phyloP scores from a whole-genome alignment of 306 rosid species.

The Vigna reflexopilosa region DNA sequence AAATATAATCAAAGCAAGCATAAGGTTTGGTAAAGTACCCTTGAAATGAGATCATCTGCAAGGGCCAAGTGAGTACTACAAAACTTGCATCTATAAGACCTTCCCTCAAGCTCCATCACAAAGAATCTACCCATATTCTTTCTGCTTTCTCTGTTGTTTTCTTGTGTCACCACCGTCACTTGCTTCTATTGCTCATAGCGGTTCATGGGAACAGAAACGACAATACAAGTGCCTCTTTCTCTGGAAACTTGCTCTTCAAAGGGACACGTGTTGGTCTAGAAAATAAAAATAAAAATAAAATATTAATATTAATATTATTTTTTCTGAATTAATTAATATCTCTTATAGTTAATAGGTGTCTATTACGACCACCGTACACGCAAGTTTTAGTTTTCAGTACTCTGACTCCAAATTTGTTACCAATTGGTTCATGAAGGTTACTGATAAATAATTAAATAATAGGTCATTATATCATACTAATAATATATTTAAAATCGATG shows the following conservation, averaged over 20 bases:
- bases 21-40: constrained; percentile 48
- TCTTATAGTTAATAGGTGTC: too few relatives aligned
- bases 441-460: too few relatives aligned
- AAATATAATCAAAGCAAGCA: background rate
- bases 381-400: too few relatives aligned
- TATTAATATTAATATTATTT: too few relatives aligned
- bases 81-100: constrained; percentile 89
- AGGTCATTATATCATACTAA: too few relatives aligned
- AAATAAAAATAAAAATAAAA: too few relatives aligned
- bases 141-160: background rate
- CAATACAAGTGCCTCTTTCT: background rate
- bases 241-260: background rate
- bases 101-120: constrained; percentile 85
- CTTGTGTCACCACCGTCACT: constrained; percentile 12
- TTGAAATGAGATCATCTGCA: constrained; percentile 75
- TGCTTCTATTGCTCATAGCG: background rate
- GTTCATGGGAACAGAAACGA: background rate
- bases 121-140: constrained; percentile 76
- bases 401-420: too few relatives aligned
- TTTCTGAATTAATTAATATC: too few relatives aligned
- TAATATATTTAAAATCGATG: too few relatives aligned
- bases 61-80: constrained; percentile 88
- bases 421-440: too few relatives aligned
- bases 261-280: constrained; percentile 10
- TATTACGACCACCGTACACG: too few relatives aligned